Evolutionary conservation across 2,329 filamentous ascomycete species (phyloP), one percentile per base, ranked within the genome.

Genomic region (Aureobasidium vineae): DNA sequence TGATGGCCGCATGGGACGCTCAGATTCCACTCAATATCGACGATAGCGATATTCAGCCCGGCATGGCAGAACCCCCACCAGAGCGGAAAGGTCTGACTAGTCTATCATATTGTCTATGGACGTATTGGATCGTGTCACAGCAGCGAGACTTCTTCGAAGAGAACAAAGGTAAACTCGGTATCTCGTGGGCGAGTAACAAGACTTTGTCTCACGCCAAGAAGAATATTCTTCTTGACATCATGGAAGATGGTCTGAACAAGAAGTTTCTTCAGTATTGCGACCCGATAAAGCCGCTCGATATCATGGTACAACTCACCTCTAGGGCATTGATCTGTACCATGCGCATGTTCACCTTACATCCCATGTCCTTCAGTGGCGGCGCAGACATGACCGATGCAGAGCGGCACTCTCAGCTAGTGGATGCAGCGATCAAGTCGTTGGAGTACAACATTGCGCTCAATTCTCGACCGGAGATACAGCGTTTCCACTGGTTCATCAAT

Each of bases 231-330:
- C 45, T 68, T 13, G n/a, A 68, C 3, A 26, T 45, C 16, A 19
- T 60, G 47, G 52, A 64, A 16, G 56, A 68, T 10, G 52, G 52
- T 31, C 59, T 68, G n/a, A 57, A 56, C 13, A 56, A 68, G 21
- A 65, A 52, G 11, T 68, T 65, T 16, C 33, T 68, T 10, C 66
- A 68, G 54, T 50, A 68, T 40, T 68, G 66, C n/a, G 66, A 68
- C 28, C 66, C 61, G 1, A 60, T 68, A n/a, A 68, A 68, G 21
- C 66, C 66, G 3, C 36, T 68, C 23, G 61, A 68, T 21, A 40
- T 60, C 10, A 49, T 65, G 36, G 41, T 68, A 15, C 66, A 68
- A 16, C 49, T 68, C 5, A 40, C 53, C 19, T 63, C 23, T 1
- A 65, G 45, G 31, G 63, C 33, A 40, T 19, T 68, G 31, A 63